A percentile compares a stretch with the other conserved stretches of the same genome.
Evolutionary conservation across 2,329 filamentous ascomycete species (phyloP).

Genomic region (Neopestalotiopsis clavispora): DNA sequence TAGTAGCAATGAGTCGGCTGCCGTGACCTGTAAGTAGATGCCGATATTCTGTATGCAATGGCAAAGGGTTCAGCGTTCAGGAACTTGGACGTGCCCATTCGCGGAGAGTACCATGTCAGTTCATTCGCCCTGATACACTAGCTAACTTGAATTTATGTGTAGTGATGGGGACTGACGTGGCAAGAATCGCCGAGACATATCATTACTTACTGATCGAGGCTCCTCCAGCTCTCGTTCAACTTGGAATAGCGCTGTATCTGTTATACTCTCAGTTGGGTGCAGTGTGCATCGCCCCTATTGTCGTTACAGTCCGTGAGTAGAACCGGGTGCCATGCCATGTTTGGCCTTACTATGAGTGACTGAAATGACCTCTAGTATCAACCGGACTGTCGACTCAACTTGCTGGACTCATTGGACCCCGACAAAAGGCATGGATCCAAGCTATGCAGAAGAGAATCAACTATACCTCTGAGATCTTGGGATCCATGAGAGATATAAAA

Average conservation of each 20-base stretch:
- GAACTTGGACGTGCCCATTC: too few species aligned
- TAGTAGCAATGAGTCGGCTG: constrained; percentile 16
- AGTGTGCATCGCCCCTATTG: constrained; percentile 20
- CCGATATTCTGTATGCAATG: not conserved
- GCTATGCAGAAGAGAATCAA: constrained; percentile 20
- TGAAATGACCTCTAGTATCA: constrained; percentile 2
- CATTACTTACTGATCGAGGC: constrained; percentile 16
- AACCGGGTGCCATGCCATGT: too few species aligned
- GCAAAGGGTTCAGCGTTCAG: not conserved
- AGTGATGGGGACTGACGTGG: constrained; percentile 29
- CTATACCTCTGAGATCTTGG: constrained; percentile 24
- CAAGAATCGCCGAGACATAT: constrained; percentile 18
- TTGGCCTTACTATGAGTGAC: too few species aligned
- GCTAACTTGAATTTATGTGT: too few species aligned
- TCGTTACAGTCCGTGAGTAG: constrained; percentile 19
- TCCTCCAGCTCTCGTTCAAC: constrained; percentile 11
- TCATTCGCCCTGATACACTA: too few species aligned
- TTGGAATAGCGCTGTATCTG: constrained; percentile 18
- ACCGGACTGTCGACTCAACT: constrained; percentile 15
- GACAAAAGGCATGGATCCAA: constrained; percentile 24
- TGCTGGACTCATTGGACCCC: constrained; percentile 11
- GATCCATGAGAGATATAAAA: constrained; percentile 26
- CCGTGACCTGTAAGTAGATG: constrained; percentile 13
- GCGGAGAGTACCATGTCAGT: too few species aligned
- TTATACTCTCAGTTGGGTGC: constrained; percentile 21